Evolutionary conservation across 1,139 yeast genomes (phyloP).

Genomic region (Tardiomyces blankii): DNA sequence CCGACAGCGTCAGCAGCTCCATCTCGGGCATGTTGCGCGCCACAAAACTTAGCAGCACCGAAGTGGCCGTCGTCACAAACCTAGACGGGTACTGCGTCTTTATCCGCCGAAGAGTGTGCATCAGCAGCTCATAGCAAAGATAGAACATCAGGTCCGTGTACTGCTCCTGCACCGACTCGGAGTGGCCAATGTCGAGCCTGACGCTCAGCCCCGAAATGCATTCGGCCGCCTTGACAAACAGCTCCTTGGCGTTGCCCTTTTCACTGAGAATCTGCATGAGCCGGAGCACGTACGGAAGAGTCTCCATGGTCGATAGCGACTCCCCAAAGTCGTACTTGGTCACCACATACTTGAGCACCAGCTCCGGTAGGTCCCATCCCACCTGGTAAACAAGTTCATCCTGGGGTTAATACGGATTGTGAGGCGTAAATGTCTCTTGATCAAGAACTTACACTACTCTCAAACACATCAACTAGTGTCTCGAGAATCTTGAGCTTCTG

Average conservation of each 20-base stretch:
- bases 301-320: constrained; percentile 3
- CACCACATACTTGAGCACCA: constrained; percentile 34
- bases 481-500: constrained; percentile 38
- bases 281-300: constrained; percentile 26
- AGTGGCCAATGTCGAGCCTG: not conserved
- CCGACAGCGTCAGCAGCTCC: constrained; percentile 26
- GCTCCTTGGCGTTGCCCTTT: constrained; percentile 70
- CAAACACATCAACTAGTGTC: constrained; percentile 34
- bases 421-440: too few relatives aligned
- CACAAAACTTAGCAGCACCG: constrained; percentile 42
- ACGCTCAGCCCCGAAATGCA: not conserved
- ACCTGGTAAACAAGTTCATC: constrained; percentile 48
- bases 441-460: constrained; percentile 10
- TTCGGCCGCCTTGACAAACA: constrained; percentile 46
- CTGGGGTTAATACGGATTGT: constrained; percentile 4
- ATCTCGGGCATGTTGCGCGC: constrained; percentile 29
- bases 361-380: constrained; percentile 81
- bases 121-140: constrained; percentile 49
- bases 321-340: constrained; percentile 10
- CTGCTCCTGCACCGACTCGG: constrained; percentile 17
- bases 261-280: constrained; percentile 49
- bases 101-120: constrained; percentile 41
- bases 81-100: constrained; percentile 65
- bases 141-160: constrained; percentile 50
- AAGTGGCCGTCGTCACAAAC: constrained; percentile 54